These are phyloP conservation scores for Cercospora nicotianae DNA, from an alignment of 2,329 filamentous ascomycete genomes.

Conservation along the genomic window DNA sequence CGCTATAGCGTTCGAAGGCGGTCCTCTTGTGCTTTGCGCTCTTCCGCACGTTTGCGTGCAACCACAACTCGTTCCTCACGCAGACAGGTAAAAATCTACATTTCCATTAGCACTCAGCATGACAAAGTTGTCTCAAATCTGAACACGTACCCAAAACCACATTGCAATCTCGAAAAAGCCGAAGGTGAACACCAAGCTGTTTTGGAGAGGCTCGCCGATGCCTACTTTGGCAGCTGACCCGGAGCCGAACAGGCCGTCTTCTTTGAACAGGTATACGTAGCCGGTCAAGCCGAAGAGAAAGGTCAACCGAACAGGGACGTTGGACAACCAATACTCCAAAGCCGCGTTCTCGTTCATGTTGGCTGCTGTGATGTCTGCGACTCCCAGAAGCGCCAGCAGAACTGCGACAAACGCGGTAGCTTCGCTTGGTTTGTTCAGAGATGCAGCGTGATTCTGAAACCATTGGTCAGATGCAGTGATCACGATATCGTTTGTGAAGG, in stretches of 20 bases:
- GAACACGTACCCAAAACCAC: conserved; percentile 75
- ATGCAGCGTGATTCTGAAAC: conserved; percentile 61
- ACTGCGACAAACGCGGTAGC: conserved; percentile 67
- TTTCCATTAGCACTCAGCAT: background rate
- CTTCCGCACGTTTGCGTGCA: conserved; percentile 37
- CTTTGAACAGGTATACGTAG: conserved; percentile 65
- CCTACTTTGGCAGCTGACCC: conserved; percentile 28
- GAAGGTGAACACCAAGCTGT: conserved; percentile 80
- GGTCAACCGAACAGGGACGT: conserved; percentile 64
- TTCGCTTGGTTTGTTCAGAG: conserved; percentile 69
- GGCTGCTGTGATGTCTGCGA: conserved; percentile 50
- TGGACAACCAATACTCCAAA: conserved; percentile 50
- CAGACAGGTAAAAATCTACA: conserved; percentile 62
- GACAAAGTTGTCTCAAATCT: background rate
- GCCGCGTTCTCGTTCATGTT: conserved; percentile 47
- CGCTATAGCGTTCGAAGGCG: conserved; percentile 1
- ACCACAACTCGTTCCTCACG: conserved; percentile 59
- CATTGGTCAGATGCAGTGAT: background rate
- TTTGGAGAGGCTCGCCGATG: conserved; percentile 68
- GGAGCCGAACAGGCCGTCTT: conserved; percentile 49
- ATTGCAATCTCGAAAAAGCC: conserved; percentile 77
- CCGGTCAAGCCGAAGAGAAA: conserved; percentile 62
- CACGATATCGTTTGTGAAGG: background rate
- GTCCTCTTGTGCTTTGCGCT: conserved; percentile 41
- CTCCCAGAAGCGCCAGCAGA: conserved; percentile 62